Base-by-base conservation (phyloP, 805 yeast genomes). In the Zygoascus biomembranicola region DNA sequence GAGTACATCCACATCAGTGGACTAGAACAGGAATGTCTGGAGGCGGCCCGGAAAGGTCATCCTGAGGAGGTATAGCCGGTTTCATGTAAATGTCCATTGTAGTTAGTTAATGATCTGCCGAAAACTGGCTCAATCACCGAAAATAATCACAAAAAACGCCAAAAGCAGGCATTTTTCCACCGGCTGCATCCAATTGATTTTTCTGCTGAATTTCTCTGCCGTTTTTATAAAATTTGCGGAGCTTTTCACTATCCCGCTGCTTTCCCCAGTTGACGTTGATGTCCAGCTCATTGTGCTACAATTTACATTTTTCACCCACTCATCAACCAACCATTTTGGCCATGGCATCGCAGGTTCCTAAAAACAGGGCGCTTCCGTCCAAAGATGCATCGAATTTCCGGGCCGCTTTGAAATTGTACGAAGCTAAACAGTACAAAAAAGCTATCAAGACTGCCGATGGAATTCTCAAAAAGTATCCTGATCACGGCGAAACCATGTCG, bases 1-100 rank as follows among this genome's bases (percentile, higher is more conserved):
- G 84, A 78, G 55, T 92, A 92, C 63, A 74, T 87, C 10, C 86
- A 84, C 59, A 79, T 94, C 26, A 87, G 90, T 0, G 99, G 98
- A 0, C 83, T 79, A 64, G 96, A 88, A 62, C 81, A 81, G 11
- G 79, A 76, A 58, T 81, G 88, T 52, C 70, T 87, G 39, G 68
- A 70, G 42, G 80, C 84, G 10, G 97, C 98, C 2, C 78, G 74
- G 59, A 80, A 76, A 59, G 96, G 96, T 0, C 95, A 86, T 66
- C 39, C 50, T 8, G n/a, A 18, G 11, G 8, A 3, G 13, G 28
- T 4, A 10, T 43, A 43, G 28, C 28, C 28, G 28, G 6, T 23
- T 23, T 23, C n/a, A 23, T 23, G 28, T 23, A 23, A 23, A 23
- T 23, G 6, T 23, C 3, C 6, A 23, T 23, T 4, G 3, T 3